Evolutionary conservation across 164 flowering plant genomes (phyloP), one percentile per base, ranked within the genome.

Genomic region (Platanus orientalis): DNA sequence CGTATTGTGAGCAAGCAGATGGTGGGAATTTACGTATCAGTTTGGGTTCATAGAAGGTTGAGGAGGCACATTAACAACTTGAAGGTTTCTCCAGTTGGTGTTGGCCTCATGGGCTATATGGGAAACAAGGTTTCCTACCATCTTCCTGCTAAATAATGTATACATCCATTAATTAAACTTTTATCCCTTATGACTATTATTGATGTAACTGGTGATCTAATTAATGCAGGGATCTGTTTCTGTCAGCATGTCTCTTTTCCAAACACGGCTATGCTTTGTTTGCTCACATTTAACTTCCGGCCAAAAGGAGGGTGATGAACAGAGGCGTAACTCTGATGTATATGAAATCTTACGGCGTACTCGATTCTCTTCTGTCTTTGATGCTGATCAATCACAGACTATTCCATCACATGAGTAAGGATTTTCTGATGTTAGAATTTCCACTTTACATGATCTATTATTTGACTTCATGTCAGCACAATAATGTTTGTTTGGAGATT

Each of bases 61-160:
- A 84, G 99, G 75, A 80, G 96, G 57, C 97, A 85, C 59, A 78
- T 92, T 60, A 88, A 83, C 71, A 82, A 89, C 79, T 68, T 94
- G 71, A 82, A 75, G 78, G 99, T 94, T 58, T 89, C 87, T 40
- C 92, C 92, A 28, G 97, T 94, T 69, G 99, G 99, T 60, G 83
- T 92, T 71, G 99, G 99, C 16, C 77, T 91, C 17, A 89, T 94
- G 99, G 99, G 99, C 52, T 94, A 91, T 83, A 88, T 94, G 95
- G 99, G 99, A 69, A 94, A 94, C 80, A 94, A 94, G 93, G 98
- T 94, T 19, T 57, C 54, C 10, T 53, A 39, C 14, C 48, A 42
- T 61, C 42, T 48, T 36, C 24, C 57, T 65, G 29, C 20, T 25
- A 39, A 26, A 53, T n/a, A 39, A 49, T 23, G 28, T 20, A 44